Conservation (phyloP, 192 early-diverging fungal species). For the Coemansia sp. region DNA sequence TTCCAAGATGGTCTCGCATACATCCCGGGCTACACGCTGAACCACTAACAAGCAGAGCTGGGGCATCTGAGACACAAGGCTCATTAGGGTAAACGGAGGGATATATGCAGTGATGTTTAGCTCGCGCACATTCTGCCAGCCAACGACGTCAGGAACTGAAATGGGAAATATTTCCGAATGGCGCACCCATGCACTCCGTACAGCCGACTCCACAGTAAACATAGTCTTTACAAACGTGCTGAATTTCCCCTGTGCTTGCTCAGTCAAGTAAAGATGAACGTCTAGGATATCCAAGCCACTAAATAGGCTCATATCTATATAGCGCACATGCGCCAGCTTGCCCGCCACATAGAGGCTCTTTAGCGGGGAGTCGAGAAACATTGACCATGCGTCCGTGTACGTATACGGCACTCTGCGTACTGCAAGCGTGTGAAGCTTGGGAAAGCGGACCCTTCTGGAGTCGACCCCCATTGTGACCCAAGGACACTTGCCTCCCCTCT, state of each 20-base stretch:
- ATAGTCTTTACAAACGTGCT: constrained; percentile 17
- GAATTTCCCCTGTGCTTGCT: constrained; percentile 11
- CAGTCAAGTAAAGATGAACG: constrained; percentile 15
- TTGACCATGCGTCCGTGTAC: constrained; percentile 30
- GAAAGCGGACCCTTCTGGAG: constrained; percentile 11
- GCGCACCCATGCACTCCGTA: constrained; percentile 25
- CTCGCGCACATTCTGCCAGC: constrained; percentile 22
- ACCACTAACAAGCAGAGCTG: constrained; percentile 8
- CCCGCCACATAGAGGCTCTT: constrained; percentile 20
- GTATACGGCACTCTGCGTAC: constrained; percentile 28
- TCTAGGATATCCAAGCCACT: constrained; percentile 8
- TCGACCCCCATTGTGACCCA: constrained; percentile 33
- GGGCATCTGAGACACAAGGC: constrained; percentile 23
- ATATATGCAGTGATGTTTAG: constrained; percentile 29
- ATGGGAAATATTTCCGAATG: constrained; percentile 29
- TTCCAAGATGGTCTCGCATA: constrained; percentile 9
- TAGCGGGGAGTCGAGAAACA: constrained; percentile 35
- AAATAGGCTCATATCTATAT: constrained; percentile 16
- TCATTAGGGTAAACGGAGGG: constrained; percentile 12
- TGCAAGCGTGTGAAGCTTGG: constrained; percentile 5
- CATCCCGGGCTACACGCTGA: constrained; percentile 27
- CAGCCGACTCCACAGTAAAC: constrained; percentile 5
- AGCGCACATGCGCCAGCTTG: constrained; percentile 25
- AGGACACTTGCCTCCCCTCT: constrained; percentile 1
- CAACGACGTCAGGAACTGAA: constrained; percentile 13